Evolutionary conservation across 371 early-diverging fungal genomes (phyloP), one percentile per base, ranked within the genome.

Genomic region (Sporodiniella umbellata): DNA sequence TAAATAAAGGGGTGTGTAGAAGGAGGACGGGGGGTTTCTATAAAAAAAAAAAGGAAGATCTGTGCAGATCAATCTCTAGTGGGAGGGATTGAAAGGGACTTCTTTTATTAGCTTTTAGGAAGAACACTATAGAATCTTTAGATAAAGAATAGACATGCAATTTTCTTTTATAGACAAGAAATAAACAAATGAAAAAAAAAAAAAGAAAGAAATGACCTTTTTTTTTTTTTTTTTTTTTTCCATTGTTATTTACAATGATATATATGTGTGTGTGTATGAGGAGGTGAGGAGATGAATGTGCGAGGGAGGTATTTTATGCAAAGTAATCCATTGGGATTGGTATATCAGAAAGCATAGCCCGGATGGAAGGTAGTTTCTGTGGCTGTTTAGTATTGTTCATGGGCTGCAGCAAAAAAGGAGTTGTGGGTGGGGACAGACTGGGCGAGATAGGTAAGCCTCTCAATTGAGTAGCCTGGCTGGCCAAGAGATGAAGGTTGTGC

Each of bases 391-490:
- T 23, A 8, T 42, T 28, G 38, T 44, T 11, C 14, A 28, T 26
- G 4, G 44, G 24, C 15, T 43, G 24, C 11, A 28, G 25, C 26
- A 49, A 39, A 24, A 48, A 5, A 35, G 30, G 39, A 57, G 42
- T 8, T 46, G 58, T 26, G 42, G 60, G 47, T 10, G 64, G 56
- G 17, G 58, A 50, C 6, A 58, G 33, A 18, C 53, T 48, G 17
- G 70, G 61, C 12, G 58, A 56, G 2, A 63, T 30, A 0, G 68
- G 74, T 28, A 64, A 56, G 4, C 48, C 64, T 46, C 56, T 59
- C 43, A 64, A 44, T 37, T 68, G 64, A 4, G 65, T 64, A n/a
- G 70, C 74, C 45, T 74, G 70, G 8, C 68, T 70, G 12, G 74
- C 74, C 45, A 74, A 45, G 17, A 74, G 47, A 43, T 67, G 56